Base-by-base conservation (phyloP, 176 grass and related monocot genomes). In the Ananas comosus region DNA sequence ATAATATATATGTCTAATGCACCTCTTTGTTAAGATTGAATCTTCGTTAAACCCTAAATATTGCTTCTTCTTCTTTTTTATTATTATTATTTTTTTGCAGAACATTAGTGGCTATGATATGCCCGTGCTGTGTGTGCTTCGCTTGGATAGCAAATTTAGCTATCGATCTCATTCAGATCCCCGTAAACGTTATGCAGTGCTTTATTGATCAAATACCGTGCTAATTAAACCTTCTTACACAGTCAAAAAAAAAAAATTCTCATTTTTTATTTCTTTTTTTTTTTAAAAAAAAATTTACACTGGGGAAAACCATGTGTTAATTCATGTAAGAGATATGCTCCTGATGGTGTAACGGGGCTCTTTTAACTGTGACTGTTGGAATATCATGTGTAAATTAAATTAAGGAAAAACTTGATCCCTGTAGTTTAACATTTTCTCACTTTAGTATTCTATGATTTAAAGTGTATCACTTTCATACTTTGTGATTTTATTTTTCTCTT, bases 81-180 rank as follows among this genome's bases (percentile, higher is more conserved):
- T 4, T n/a, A n/a, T 10, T 64, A 0, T 22, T 23, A 1, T 23
- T 23, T 67, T 74, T 25, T 23, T 12, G 70, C 78, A 87, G 85
- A 77, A 42, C 50, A 50, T 68, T 81, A 66, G 25, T 91, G 49
- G 74, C 48, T 50, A 83, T 79, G 71, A 17, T 87, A 48, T 91
- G 88, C 71, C 88, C 85, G 14, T 87, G 88, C 63, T 80, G 85
- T 56, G 73, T 70, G 63, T 87, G 79, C 75, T 87, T 80, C 53
- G 74, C 67, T 10, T 10, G 59, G 63, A 18, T 85, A 64, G 78
- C 73, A 14, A 79, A 85, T 59, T 33, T 79, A 21, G 78, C 79
- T 1, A 52, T 91, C 42, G 61, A 71, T 27, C 76, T 79, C 68
- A 51, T 87, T 23, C 79, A 82, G 69, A 24, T 71, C 50, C 81